Base-by-base conservation (phyloP, 306 rosid genomes). In the Corylus avellana region DNA sequence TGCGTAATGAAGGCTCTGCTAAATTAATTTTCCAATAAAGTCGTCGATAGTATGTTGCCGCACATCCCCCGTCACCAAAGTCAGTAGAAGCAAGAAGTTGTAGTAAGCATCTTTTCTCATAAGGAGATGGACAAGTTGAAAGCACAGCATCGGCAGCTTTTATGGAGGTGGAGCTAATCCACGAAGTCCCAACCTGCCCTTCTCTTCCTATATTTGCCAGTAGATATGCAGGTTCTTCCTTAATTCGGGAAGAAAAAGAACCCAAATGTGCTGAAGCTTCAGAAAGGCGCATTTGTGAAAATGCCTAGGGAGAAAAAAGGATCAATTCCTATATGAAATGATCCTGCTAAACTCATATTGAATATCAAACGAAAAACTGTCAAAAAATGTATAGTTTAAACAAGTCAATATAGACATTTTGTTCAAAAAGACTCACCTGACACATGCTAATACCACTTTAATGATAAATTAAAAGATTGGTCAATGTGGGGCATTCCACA, bases 241-340 rank as follows among this genome's bases (percentile, higher is more conserved):
- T 94, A 77, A 94, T 90, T 77, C 97, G 92, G 55, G 88, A 91
- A 78, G 97, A 91, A 88, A 94, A 94, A 67, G 98, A 94, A 69
- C 97, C 98, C 88, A 94, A 90, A 84, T 94, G 98, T 11, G 97
- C 98, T 56, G 95, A 90, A 77, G 97, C 95, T 87, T 94, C 98
- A 78, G 97, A 83, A 37, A 94, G 89, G 59, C 97, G 97, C 98
- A 94, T 91, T 89, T 94, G 98, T 20, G 97, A 92, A 84, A 92
- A 91, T 51, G 97, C 97, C 98, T 92, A 85, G 72, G 46, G 12
- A 59, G 74, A 82, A 18, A 72, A 61, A 25, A 62, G 20, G 74
- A n/a, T 76, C 72, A 69, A 64, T 59, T 53, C 69, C 47, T 48
- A 77, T 67, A 50, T 8, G 57, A 75, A 44, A 39, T 35, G 6